These are phyloP conservation scores for Hypoxylon cercidicola DNA, from an alignment of 495 filamentous ascomycete species.

Conservation along the genomic window DNA sequence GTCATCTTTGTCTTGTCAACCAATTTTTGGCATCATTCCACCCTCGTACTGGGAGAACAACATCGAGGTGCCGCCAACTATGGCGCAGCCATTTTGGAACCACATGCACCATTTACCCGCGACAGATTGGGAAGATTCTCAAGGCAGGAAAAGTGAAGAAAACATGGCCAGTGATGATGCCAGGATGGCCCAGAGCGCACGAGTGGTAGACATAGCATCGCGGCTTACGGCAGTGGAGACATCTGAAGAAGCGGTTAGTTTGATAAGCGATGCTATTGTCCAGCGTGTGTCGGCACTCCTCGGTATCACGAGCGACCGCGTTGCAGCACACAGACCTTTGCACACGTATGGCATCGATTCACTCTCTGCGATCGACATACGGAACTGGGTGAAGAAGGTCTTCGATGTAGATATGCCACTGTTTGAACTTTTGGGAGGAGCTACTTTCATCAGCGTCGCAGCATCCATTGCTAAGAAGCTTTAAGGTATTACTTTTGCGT, in stretches of 20 bases:
- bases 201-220: neutral
- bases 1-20: neutral
- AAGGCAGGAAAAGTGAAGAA: no score
- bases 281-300: conserved; percentile 9
- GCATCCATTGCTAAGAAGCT: conserved; percentile 4
- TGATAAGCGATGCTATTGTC: no score
- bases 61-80: conserved; percentile 2
- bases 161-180: no score
- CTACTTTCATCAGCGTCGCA: neutral
- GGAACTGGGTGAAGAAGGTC: conserved; percentile 52
- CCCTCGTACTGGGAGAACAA: conserved; percentile 10
- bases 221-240: conserved; percentile 6
- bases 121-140: no score
- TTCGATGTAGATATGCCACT: conserved; percentile 44
- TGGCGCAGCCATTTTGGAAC: conserved; percentile 20
- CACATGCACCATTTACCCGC: conserved; percentile 21
- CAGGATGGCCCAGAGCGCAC: neutral
- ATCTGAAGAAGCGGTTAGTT: conserved; percentile 11
- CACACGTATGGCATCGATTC: conserved; percentile 54
- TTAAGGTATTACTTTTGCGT: no score
- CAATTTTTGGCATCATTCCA: conserved; percentile 12
- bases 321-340: conserved; percentile 37
- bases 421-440: conserved; percentile 46
- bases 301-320: conserved; percentile 17
- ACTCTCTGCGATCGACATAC: conserved; percentile 51